Evolutionary conservation across 306 rosid species (phyloP).

Genomic region (Rosa multiflora): DNA sequence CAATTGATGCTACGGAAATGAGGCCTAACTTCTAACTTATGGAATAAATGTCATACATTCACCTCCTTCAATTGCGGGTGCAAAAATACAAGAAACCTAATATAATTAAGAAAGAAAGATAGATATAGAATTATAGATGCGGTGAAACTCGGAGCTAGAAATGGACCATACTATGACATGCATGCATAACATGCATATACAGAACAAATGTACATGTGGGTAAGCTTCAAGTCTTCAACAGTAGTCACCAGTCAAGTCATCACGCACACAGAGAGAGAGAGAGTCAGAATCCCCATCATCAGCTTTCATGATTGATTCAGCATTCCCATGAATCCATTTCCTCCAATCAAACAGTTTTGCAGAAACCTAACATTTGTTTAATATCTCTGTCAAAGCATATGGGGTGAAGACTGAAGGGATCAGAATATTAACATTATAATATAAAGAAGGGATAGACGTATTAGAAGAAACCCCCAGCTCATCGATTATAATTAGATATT

Average conservation of each 20-base stretch:
- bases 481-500: background rate
- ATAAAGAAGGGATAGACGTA: background rate
- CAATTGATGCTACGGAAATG: background rate
- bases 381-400: background rate
- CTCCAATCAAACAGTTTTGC: background rate
- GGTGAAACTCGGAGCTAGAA: background rate
- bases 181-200: background rate
- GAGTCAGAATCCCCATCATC: background rate
- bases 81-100: conserved; percentile 5
- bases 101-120: background rate
- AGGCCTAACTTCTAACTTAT: background rate
- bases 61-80: conserved; percentile 13
- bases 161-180: background rate
- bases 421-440: background rate
- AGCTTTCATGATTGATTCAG: conserved; percentile 6
- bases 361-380: background rate
- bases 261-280: background rate
- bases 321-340: conserved; percentile 1
- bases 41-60: background rate
- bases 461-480: background rate
- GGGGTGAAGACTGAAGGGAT: background rate
- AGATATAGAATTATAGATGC: too few species aligned
- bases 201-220: background rate
- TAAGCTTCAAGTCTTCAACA: background rate
- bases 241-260: background rate